Conservation (phyloP, 1,284 basidiomycete genomes). For the Pseudozyma pruni region DNA sequence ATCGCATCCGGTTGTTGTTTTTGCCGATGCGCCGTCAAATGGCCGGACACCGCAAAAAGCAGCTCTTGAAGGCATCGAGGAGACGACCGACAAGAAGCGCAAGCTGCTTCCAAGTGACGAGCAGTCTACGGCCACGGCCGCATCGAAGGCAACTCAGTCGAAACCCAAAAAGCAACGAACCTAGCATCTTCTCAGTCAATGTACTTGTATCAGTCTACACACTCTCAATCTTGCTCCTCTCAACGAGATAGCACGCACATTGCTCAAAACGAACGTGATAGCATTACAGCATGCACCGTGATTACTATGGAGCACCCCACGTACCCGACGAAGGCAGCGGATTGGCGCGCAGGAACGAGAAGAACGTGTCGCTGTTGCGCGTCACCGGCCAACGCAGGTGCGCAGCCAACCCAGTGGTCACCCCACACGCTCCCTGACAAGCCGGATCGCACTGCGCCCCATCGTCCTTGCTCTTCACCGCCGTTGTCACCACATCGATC, state of each 20-base stretch:
- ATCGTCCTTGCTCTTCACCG: conserved; percentile 18
- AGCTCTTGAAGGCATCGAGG: neutral
- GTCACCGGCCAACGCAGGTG: conserved; percentile 9
- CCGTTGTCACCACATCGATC: conserved; percentile 12
- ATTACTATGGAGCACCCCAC: conserved; percentile 18
- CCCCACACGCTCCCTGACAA: conserved; percentile 17
- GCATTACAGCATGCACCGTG: neutral
- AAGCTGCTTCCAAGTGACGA: conserved; percentile 6
- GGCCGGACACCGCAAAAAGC: neutral
- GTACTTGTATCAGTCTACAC: neutral
- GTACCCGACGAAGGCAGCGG: conserved; percentile 20
- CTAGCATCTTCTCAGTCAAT: neutral
- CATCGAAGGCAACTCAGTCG: neutral
- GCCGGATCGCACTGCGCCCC: conserved; percentile 7
- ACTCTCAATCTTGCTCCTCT: no score
- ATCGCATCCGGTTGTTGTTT: conserved; percentile 29
- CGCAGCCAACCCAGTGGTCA: conserved; percentile 8
- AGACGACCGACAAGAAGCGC: conserved; percentile 14
- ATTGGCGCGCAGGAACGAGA: conserved; percentile 20
- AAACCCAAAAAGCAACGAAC: conserved; percentile 26
- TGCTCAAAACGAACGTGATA: neutral
- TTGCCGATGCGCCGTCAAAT: neutral
- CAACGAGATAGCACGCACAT: no score
- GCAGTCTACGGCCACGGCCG: neutral
- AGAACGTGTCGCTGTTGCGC: conserved; percentile 21